Base-by-base conservation (phyloP, 306 rosid species). In the Quercus aquifolioides region DNA sequence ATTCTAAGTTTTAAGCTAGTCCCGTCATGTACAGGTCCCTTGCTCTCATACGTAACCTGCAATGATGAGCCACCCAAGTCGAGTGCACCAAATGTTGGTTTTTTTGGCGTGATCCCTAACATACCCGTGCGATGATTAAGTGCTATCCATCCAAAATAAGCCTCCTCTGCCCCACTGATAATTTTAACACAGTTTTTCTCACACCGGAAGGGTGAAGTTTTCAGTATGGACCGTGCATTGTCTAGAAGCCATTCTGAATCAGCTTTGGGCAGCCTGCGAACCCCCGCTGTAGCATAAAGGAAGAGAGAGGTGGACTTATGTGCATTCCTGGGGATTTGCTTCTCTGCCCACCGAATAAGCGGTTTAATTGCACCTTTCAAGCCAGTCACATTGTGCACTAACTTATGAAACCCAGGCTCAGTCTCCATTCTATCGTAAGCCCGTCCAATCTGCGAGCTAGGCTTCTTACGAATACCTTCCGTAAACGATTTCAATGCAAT, bases 11-110 rank as follows among this genome's bases (percentile, higher is more conserved):
- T 84, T 80, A 95, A 85, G 78, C 90, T 90, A 67, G 93, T 88
- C 75, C 84, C 88, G 23, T 74, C 86, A 55, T 85, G 86, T 64
- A 84, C 35, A 46, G 77, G 89, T 71, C 82, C 89, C 78, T 88
- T 92, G 82, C 94, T 95, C 88, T 93, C 98, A 82, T 93, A 95
- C 15, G 99, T 95, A 74, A 95, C 96, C 88, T 95, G 98, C 91
- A 95, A 87, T 0, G 98, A 95, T 19, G 98, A 95, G 14, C 99
- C 99, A 11, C 99, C 99, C 87, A 95, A 82, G 71, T 95, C 98
- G 74, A 95, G 98, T 6, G 98, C 94, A 46, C 98, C 99, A 80
- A 84, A 93, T 14, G 98, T 95, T 23, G 92, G 91, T 80, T 86
- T 79, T 84, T 90, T 90, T 25, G 96, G 94, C 31, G 62, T 88